These are phyloP conservation scores for Phytopythium oedochilum DNA, from an alignment of 352 stramenopile species.

Conservation along the genomic window DNA sequence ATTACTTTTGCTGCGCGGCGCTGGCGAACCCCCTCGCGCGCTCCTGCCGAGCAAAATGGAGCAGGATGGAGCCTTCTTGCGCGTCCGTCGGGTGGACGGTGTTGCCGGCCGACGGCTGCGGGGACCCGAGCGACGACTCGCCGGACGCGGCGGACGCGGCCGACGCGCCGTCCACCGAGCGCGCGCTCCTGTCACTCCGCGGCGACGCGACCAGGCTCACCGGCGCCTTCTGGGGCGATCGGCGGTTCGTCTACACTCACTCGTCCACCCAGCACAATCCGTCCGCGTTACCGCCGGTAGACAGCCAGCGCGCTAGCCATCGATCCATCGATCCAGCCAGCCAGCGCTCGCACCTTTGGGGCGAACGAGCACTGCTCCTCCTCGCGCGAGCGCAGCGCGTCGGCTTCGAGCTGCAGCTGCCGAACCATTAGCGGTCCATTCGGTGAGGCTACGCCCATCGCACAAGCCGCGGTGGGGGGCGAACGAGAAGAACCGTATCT, in stretches of 20 bases:
- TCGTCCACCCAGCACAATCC: neutral
- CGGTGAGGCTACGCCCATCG: neutral
- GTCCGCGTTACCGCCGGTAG: neutral
- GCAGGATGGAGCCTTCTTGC: conserved; percentile 56
- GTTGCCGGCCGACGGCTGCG: neutral
- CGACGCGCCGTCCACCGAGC: neutral
- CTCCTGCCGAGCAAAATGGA: conserved; percentile 49
- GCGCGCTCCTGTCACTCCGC: neutral
- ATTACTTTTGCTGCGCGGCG: conserved; percentile 41
- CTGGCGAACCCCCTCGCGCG: conserved; percentile 33
- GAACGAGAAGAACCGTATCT: conserved; percentile 13
- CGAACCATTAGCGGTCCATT: neutral
- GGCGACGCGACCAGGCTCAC: neutral
- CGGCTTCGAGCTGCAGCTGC: conserved; percentile 26
- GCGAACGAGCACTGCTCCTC: conserved; percentile 56
- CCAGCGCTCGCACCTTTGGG: conserved; percentile 28
- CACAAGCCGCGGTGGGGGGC: neutral
- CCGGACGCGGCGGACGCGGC: neutral
- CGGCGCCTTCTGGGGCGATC: neutral
- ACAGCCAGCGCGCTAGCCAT: too few species aligned
- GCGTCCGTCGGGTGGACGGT: conserved; percentile 43
- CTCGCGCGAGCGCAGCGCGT: conserved; percentile 31
- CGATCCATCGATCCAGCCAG: neutral
- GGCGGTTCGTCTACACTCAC: neutral
- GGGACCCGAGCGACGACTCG: neutral